phyloP scores from a whole-genome alignment of 345 rosid species.

The Tarenaya hassleriana region DNA sequence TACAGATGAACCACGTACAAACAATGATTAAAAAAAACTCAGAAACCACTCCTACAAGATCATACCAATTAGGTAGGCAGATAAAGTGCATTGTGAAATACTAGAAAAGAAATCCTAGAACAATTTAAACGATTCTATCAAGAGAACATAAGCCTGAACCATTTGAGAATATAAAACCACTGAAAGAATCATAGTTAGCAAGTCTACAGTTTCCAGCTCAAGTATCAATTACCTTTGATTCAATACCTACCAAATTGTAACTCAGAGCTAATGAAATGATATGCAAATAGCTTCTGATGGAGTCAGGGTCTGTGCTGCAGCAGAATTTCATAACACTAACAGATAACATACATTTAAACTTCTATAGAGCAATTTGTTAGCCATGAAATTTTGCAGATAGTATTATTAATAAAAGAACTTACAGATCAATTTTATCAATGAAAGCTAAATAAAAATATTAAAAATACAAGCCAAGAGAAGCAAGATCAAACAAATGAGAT shows the following conservation, averaged over 20 bases:
- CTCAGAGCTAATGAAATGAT: conserved; percentile 10
- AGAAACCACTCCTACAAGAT: background rate
- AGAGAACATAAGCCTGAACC: background rate
- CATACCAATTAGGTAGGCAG: background rate
- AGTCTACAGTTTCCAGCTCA: conserved; percentile 7
- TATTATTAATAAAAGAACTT: background rate
- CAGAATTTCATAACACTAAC: conserved; percentile 10
- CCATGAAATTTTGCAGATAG: background rate
- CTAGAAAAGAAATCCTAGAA: background rate
- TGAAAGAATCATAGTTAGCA: background rate
- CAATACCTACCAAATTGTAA: conserved; percentile 5
- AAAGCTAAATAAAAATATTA: background rate
- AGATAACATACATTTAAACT: background rate
- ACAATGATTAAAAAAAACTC: too few relatives aligned
- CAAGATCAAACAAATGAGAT: conserved; percentile 3
- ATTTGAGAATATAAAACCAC: background rate
- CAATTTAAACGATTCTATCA: background rate
- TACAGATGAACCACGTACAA: conserved; percentile 3
- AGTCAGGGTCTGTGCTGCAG: conserved; percentile 8
- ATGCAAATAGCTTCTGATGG: conserved; percentile 6
- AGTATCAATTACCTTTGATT: conserved; percentile 12
- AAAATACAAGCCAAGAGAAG: conserved; percentile 6
- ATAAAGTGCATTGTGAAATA: background rate
- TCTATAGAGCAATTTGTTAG: background rate
- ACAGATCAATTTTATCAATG: background rate